Evolutionary conservation across 768 basidiomycete genomes (phyloP).

Genomic region (Coprinopsis marcescibilis): DNA sequence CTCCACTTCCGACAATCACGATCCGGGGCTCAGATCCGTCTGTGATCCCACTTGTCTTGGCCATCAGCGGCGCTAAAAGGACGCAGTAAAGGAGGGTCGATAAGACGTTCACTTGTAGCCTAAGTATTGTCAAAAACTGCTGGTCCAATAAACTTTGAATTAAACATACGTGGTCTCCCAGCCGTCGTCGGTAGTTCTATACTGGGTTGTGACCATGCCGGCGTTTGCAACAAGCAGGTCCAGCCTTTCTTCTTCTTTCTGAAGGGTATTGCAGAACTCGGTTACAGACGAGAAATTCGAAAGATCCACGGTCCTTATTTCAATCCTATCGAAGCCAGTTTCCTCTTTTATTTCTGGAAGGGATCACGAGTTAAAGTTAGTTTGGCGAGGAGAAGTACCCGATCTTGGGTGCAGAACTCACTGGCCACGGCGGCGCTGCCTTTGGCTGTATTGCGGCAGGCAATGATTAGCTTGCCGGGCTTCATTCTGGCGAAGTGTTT

Average conservation of each 20-base stretch:
- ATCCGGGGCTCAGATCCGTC: slow-evolving; percentile 24
- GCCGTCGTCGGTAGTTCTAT: slow-evolving; percentile 29
- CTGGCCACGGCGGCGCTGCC: slow-evolving; percentile 29
- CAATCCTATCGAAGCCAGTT: slow-evolving; percentile 28
- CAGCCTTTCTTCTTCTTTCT: slow-evolving; percentile 27
- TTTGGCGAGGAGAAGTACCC: background rate
- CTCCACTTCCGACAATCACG: slow-evolving; percentile 36
- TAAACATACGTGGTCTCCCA: slow-evolving; percentile 39
- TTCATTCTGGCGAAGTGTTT: slow-evolving; percentile 42
- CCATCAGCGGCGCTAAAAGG: slow-evolving; percentile 34
- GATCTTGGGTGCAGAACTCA: slow-evolving; percentile 22
- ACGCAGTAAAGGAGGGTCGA: slow-evolving; percentile 31
- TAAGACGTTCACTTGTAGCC: slow-evolving; percentile 41
- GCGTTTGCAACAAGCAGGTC: slow-evolving; percentile 45
- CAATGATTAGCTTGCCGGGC: slow-evolving; percentile 31
- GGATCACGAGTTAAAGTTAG: background rate
- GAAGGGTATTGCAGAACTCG: slow-evolving; percentile 26
- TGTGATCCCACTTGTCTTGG: slow-evolving; percentile 26
- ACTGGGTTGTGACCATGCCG: slow-evolving; percentile 12
- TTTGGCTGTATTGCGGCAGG: slow-evolving; percentile 28
- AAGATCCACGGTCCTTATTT: slow-evolving; percentile 35
- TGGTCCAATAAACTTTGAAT: too few relatives aligned
- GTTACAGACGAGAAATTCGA: slow-evolving; percentile 31
- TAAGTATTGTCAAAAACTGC: slow-evolving; percentile 14
- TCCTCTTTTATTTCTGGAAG: slow-evolving; percentile 19